Percentiles rank a stretch among this genome's conserved stretches.
phyloP scores from a whole-genome alignment of 441 rosid genomes.

The Jatropha multifida region DNA sequence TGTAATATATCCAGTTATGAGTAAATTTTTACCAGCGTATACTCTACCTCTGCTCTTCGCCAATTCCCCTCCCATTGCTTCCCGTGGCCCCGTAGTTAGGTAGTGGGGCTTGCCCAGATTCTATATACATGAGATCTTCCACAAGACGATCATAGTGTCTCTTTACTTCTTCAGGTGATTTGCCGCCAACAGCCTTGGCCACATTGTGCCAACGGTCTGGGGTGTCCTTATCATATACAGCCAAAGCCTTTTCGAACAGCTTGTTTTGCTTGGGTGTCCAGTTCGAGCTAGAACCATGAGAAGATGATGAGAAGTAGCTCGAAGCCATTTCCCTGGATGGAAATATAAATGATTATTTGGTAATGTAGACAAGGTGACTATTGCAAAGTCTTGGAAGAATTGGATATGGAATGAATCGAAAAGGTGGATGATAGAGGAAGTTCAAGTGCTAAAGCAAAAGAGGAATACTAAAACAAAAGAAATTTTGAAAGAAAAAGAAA shows the following conservation, averaged over 20 bases:
- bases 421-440: slow-evolving; percentile 12
- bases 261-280: slow-evolving; percentile 92
- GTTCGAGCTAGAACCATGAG: slow-evolving; percentile 48
- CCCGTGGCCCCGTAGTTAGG: slow-evolving; percentile 54
- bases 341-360: not conserved
- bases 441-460: slow-evolving; percentile 10
- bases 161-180: slow-evolving; percentile 79
- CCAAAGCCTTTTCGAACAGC: slow-evolving; percentile 89
- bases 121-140: slow-evolving; percentile 71
- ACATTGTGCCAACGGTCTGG: slow-evolving; percentile 88
- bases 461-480: slow-evolving; percentile 16
- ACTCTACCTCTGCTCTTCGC: slow-evolving; percentile 56
- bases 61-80: slow-evolving; percentile 40
- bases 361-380: not conserved
- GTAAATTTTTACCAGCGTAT: not conserved
- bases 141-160: slow-evolving; percentile 80
- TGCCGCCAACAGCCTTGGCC: slow-evolving; percentile 77
- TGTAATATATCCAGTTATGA: not conserved
- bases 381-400: not conserved
- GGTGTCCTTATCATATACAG: slow-evolving; percentile 52
- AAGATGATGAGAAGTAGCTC: slow-evolving; percentile 40
- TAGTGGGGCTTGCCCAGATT: slow-evolving; percentile 76
- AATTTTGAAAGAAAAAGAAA: slow-evolving; percentile 19
- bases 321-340: slow-evolving; percentile 45
- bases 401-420: not conserved